Evolutionary conservation across 306 rosid species (phyloP), one percentile per base, ranked within the genome.

Genomic region (Vigna unguiculata): DNA sequence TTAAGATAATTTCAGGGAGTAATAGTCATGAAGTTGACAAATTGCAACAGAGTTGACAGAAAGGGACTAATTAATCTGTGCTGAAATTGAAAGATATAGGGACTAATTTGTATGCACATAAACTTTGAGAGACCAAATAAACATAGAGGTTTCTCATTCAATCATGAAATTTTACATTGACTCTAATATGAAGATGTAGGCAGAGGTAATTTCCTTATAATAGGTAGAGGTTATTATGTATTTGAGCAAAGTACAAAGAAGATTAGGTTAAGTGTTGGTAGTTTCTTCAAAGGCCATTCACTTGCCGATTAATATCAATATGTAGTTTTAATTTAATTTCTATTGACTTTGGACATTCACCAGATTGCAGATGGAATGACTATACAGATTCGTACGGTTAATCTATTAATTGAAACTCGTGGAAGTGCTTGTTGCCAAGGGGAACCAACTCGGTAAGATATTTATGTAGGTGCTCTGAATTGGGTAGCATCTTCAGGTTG

Each of bases 291-390:
- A 63, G 47, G 43, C 22, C 57, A 16, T 32, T 70, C 54, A 59
- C 51, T 54, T 67, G 47, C 58, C 41, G 1, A 21, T 32, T 21
- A 47, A 76, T 36, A 46, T 69, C 25, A 9, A 52, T 70, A 55
- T 69, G 72, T 49, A 55, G 71, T 73, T 81, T 76, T 61, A 38
- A 53, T 76, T 43, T 64, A 32, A 70, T 75, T 81, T 72, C 58
- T 43, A 34, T 68, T 85, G 73, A 84, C 78, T 49, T 20, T 71
- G 77, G 80, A 6, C 22, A 78, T 38, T 62, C 53, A 49, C 85
- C 90, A 94, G 98, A 87, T 92, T 86, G 95, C 98, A 78, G 98
- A 94, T 89, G 98, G 98, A 78, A 94, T 92, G 98, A 94, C 98
- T 61, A 34, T 94, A 85, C 96, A 89, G 84, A 87, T 94, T 83